Base-by-base conservation (phyloP, 2,329 filamentous ascomycete genomes). In the Aspergillus sp. region DNA sequence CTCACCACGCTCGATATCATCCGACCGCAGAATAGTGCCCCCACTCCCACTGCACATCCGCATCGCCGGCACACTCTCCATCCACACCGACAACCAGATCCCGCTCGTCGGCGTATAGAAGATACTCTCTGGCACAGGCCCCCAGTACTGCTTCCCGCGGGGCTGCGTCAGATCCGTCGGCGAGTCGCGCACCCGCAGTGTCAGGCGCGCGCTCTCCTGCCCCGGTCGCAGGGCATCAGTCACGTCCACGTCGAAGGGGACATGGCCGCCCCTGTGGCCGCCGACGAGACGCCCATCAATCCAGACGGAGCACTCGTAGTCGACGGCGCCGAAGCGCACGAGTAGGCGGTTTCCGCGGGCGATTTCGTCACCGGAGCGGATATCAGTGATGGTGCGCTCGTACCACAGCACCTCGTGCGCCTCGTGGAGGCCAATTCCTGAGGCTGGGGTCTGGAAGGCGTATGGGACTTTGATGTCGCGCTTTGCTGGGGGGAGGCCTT, bases 61-160 rank as follows among this genome's bases (percentile, higher is more conserved):
- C 51, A 80, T 75, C 77, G 16, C 7, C 4, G 66, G 66, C 2
- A 69, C 63, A 51, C 79, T 79, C 63, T 87, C 83, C 6, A 89
- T 64, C 87, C 86, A 90, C 0, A 89, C 86, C n/a, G 79, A 79
- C 61, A 87, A 84, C 87, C 87, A 90, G 54, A 90, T 89, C 1
- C 87, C 87, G 16, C 83, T 85, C 57, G 84, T 88, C 0, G 87
- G 83, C 0, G 83, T 83, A 63, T 89, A 89, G 66, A 86, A 89
- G 49, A 89, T 89, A 45, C 52, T 65, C 44, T 68, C 64, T 2
- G 81, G 81, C 0, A 72, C 72, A 1, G 79, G 68, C 0, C 78
- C 79, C 70, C 87, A 85, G 66, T 87, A 79, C 66, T 88, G 85
- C 65, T 88, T 88, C 0, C 85, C 85, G 30, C 85, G 76, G 1